phyloP scores from a whole-genome alignment of 2,329 filamentous ascomycete genomes.

The Aspergillus fijiensis region DNA sequence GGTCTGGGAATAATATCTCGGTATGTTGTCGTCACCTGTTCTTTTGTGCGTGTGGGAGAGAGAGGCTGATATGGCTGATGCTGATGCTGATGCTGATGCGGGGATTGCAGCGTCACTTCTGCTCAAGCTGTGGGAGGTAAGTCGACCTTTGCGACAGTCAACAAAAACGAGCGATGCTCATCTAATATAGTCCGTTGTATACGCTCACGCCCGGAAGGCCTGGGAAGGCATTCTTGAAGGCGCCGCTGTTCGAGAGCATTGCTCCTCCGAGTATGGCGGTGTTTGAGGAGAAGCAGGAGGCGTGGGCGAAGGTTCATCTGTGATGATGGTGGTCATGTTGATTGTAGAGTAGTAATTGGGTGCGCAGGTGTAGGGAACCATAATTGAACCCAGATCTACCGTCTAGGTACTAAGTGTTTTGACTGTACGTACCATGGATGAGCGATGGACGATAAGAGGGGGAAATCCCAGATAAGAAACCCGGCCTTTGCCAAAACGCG shows the following conservation, averaged over 20 bases:
- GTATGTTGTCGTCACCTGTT: slow-evolving; percentile 4
- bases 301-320: slow-evolving; percentile 9
- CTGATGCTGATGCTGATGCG: neutral
- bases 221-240: slow-evolving; percentile 24
- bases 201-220: slow-evolving; percentile 5
- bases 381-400: neutral
- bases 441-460: neutral
- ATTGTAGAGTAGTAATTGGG: neutral
- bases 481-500: neutral
- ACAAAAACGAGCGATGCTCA: neutral
- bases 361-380: neutral
- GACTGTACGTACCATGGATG: neutral
- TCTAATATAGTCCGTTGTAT: neutral
- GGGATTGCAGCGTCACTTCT: slow-evolving; percentile 24
- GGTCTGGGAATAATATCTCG: slow-evolving; percentile 14
- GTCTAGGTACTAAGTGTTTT: too few species aligned
- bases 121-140: slow-evolving; percentile 26
- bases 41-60: neutral
- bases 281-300: slow-evolving; percentile 12
- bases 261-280: slow-evolving; percentile 13
- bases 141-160: neutral
- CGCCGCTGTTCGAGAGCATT: slow-evolving; percentile 19
- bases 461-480: neutral
- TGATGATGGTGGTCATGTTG: neutral
- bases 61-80: neutral